Base-by-base conservation (phyloP, 805 yeast genomes). In the Kazachstania africana region DNA sequence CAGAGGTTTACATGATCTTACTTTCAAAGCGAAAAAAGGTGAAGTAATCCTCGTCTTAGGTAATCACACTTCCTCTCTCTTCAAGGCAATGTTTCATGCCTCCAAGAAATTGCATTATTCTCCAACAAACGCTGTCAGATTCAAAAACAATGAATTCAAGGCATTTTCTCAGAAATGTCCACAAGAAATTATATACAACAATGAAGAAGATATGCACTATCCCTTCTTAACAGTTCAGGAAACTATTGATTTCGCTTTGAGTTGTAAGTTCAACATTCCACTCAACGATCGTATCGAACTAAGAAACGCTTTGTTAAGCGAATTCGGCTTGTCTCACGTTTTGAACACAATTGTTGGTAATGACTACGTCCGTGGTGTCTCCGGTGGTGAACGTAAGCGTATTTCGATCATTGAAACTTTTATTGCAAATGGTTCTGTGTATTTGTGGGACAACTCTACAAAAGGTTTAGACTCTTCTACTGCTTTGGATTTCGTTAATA, bases 351-450 rank as follows among this genome's bases (percentile, higher is more conserved):
- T 65, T 36, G 79, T 74, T 29, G 81, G 81, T 53, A 66, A 72
- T 46, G 78, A 73, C 40, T 70, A 59, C 36, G 62, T 72, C 23
- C 65, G 77, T 57, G 79, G 79, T 55, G 72, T 72, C 31, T 71
- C 78, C 20, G 79, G 78, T 52, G 78, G 79, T 62, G 78, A 73
- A 51, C 62, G 78, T 47, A 73, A 72, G 52, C 63, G 79, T 59
- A 75, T 73, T 16, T 69, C 76, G 14, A 71, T 73, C 50, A 75
- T 76, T 16, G 79, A 73, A 47, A 75, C 64, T 5, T 60, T 66
- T 4, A 53, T 64, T 31, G 56, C 60, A 33, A 62, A 63, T 30
- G 66, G 68, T 29, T 58, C 65, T 16, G 47, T 66, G 15, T 70
- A 68, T 44, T 58, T 69, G 41, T 68, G 72, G 73, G 73, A 66